Base-by-base conservation (phyloP, 2,329 filamentous ascomycete genomes). In the Fusarium sp. region DNA sequence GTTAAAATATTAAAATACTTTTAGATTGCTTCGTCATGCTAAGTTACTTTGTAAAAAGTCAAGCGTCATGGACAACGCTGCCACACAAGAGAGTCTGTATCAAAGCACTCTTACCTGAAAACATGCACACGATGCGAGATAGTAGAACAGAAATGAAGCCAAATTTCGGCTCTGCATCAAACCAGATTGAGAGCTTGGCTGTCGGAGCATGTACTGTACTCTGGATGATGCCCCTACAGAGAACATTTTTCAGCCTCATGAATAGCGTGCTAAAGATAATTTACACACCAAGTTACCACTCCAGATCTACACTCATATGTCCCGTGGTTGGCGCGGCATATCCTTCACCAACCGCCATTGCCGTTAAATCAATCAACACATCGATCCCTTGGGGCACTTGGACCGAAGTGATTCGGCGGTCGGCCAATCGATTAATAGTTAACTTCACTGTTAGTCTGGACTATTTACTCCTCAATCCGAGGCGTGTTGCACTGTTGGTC, bases 271-370 rank as follows among this genome's bases (percentile, higher is more conserved):
- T 37, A 17, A 37, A 19, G 35, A 37, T 37, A 11, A 37, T 37
- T 7, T 37, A 19, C 8, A 37, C n/a, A 37, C 17, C n/a, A n/a
- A 35, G 17, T 35, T 35, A 15, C 33, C 33, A 35, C 33, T 35
- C 14, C 15, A 35, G 33, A 35, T 35, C 10, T 30, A 35, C 15
- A n/a, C 11, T 11, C 7, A 14, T 19, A 7, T 37, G 14, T 6
- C 13, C 30, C 30, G 24, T 62, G 59, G 57, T 46, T 67, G 61
- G 66, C 71, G 71, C 65, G 71, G 71, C 57, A 67, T 41, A 33
- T 33, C 49, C 40, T 28, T n/a, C 35, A 20, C 45, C 46, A 66
- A 35, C 19, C 68, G 63, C 66, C 39, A 19, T 59, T 68, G 48
- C 70, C 70, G 62, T 64, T 51, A 53, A 30, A 30, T 30, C 28